Base-by-base conservation (phyloP, 305 asterid genomes). In the Plantago rigida region DNA sequence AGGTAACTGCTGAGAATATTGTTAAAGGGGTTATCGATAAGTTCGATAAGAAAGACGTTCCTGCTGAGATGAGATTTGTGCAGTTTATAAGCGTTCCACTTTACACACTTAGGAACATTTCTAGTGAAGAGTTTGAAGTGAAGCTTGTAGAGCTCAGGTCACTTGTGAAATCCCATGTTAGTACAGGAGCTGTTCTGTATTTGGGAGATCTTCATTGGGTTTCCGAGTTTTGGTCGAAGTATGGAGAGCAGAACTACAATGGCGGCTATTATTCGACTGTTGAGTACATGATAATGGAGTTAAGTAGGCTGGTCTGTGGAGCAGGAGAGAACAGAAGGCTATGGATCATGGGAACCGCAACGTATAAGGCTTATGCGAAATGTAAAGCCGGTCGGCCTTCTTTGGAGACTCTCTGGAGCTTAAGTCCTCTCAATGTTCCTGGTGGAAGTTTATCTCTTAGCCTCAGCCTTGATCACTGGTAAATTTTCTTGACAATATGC, bases 241-340 rank as follows among this genome's bases (percentile, higher is more conserved):
- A 73, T 65, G 77, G 81, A 19, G 85, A 81, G 24, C 77, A 76
- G 64, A 76, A 69, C 10, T 68, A 69, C 44, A 28, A 28, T 9
- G 59, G 59, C 28, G 59, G 65, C 51, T 69, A 64, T 73, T 78
- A 77, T 63, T 78, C 85, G 15, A 87, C 89, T 1, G 88, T 91
- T 66, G 98, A 91, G 83, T 86, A 82, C 61, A 84, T 87, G 94
- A 80, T 86, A 48, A 86, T 91, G 98, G 98, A 91, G 81, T 76
- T 91, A 9, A 86, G 98, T 52, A 77, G 93, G 68, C 26, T 87
- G 52, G 54, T 79, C 6, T 72, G 75, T 71, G 86, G 86, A 13
- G 53, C 56, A 13, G 79, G 79, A 6, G 84, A 75, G 1, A 73
- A 66, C 58, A 78, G 72, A 39, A 81, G 80, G 64, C 48, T 87